Conservation (phyloP, 805 yeast species). For the Jamesozyma piceae region DNA sequence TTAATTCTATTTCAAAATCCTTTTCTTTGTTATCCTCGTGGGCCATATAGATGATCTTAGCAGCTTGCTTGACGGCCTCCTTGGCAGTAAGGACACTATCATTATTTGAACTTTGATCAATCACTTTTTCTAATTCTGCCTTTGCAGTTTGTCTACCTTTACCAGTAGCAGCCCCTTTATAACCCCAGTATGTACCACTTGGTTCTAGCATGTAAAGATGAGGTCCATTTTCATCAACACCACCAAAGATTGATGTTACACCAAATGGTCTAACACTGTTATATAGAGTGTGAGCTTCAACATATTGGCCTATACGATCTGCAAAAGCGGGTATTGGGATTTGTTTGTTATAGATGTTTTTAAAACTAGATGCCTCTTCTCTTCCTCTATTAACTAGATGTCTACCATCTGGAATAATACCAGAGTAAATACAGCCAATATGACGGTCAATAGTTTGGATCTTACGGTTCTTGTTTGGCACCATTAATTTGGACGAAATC, state of each 20-base stretch:
- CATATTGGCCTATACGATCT: conserved; percentile 81
- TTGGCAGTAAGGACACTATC: conserved; percentile 50
- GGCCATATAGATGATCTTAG: conserved; percentile 83
- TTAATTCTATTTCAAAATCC: conserved; percentile 88
- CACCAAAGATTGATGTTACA: conserved; percentile 84
- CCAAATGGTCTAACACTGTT: conserved; percentile 98
- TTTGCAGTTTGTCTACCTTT: conserved; percentile 98
- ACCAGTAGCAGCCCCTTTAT: conserved; percentile 94
- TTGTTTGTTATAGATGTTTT: conserved; percentile 63
- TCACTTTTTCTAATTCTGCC: conserved; percentile 84
- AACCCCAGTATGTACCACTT: conserved; percentile 96
- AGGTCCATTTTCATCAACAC: conserved; percentile 81
- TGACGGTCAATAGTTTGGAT: conserved; percentile 91
- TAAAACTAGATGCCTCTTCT: conserved; percentile 78
- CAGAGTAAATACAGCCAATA: conserved; percentile 90
- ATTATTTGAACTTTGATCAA: conserved; percentile 12
- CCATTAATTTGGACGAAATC: conserved; percentile 75
- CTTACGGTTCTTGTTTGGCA: conserved; percentile 79
- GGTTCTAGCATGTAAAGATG: conserved; percentile 97
- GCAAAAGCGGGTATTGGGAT: conserved; percentile 75
- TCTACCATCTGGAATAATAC: conserved; percentile 93
- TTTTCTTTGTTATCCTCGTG: conserved; percentile 98
- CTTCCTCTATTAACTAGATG: conserved; percentile 87
- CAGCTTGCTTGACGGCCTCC: conserved; percentile 90
- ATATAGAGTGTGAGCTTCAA: conserved; percentile 91